Base-by-base conservation (phyloP, 129 eudicot species). In the Flaveria brownii region DNA sequence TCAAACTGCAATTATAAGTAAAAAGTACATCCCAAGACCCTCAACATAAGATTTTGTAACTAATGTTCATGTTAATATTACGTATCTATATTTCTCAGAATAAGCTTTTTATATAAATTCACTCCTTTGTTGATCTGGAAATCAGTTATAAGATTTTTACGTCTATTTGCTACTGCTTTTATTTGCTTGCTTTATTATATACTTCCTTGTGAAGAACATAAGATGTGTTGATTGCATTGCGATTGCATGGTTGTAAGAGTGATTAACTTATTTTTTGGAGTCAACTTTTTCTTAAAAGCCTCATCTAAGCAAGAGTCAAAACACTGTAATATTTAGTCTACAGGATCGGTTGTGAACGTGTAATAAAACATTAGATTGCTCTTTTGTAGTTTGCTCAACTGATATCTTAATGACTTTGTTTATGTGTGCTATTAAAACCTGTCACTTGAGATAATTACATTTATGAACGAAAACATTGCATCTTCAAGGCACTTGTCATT, bases 401-500 rank as follows among this genome's bases (percentile, higher is more conserved):
- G 18, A 26, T 26, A 26, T 15, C 15, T 17, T 42, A 12, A 6
- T 39, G 18, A 9, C 6, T 10, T 17, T 18, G 6, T 70, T 70
- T 46, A 78, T 28, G 55, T 45, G 11, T 16, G 17, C 6, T 33
- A 2, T 60, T 57, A 60, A 66, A 55, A n/a, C 30, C 2, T 39
- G 13, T 68, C 3, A 33, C 30, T 2, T 17, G 46, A 39, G 60
- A 47, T 49, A 36, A 13, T 71, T 63, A 64, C 51, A 51, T 72
- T 22, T 65, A 73, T 9, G 66, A 73, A 63, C 2, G 28, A 13
- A 71, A 72, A 25, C 33, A 42, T 79, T 63, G 85, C 93, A 92
- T 95, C 70, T 83, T 80, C 85, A 84, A 74, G 77, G 81, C 14
- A 54, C 82, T 68, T 73, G 69, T 50, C 75, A 81, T 76, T 20